Evolutionary conservation across 164 flowering plant genomes (phyloP).

Genomic region (Chimonanthus praecox): DNA sequence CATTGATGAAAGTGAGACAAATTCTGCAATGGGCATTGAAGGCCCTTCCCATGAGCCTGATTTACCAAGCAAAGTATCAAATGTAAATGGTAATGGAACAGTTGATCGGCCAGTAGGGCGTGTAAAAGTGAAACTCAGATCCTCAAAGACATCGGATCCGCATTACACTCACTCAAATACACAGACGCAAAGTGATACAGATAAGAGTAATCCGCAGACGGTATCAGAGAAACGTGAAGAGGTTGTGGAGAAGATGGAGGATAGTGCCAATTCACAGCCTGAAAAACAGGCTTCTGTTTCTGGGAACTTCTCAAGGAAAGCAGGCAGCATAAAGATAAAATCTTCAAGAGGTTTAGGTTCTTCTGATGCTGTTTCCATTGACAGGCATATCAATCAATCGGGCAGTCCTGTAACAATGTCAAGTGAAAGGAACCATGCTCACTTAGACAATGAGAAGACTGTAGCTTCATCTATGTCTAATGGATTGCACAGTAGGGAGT

Average conservation of each 20-base stretch:
- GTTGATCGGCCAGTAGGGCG: slow-evolving; percentile 43
- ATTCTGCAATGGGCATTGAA: slow-evolving; percentile 42
- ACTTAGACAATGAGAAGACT: slow-evolving; percentile 11
- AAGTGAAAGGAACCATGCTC: slow-evolving; percentile 16
- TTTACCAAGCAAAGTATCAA: slow-evolving; percentile 29
- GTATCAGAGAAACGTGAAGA: slow-evolving; percentile 40
- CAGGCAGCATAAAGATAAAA: slow-evolving; percentile 69
- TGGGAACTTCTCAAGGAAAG: slow-evolving; percentile 37
- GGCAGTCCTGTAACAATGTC: slow-evolving; percentile 19
- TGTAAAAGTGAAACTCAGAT: slow-evolving; percentile 80
- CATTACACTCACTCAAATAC: slow-evolving; percentile 38
- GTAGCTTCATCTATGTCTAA: slow-evolving; percentile 7
- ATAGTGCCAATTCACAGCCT: slow-evolving; percentile 46
- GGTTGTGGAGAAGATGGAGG: slow-evolving; percentile 46
- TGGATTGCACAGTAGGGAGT: slow-evolving; percentile 22
- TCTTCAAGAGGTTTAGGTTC: slow-evolving; percentile 47
- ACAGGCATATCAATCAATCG: slow-evolving; percentile 11
- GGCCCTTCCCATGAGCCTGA: slow-evolving; percentile 36
- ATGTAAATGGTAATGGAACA: slow-evolving; percentile 26
- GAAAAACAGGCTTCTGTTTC: slow-evolving; percentile 25
- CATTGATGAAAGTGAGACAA: slow-evolving; percentile 25
- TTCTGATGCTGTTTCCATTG: slow-evolving; percentile 13
- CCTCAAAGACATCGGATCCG: slow-evolving; percentile 43
- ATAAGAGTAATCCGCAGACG: slow-evolving; percentile 45
- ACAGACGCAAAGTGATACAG: slow-evolving; percentile 57